Evolutionary conservation across 1,284 basidiomycete genomes (phyloP), one percentile per base, ranked within the genome.

Genomic region (Ceratobasidium sp.): DNA sequence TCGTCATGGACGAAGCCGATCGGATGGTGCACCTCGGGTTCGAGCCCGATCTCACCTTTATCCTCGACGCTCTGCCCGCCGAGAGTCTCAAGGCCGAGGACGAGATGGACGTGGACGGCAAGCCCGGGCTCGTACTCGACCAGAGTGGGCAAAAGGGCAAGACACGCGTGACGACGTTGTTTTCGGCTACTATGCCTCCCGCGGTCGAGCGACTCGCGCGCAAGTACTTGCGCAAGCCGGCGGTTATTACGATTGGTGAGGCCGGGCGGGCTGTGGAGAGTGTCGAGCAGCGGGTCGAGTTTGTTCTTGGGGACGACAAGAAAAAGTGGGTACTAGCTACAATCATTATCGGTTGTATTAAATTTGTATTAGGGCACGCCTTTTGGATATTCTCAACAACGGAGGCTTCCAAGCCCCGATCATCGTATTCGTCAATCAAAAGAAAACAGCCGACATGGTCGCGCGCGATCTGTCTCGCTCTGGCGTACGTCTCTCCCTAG

Each of bases 1-100:
- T 99, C 62, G 96, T 99, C 72, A 96, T 99, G 94, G 97, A 99
- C 79, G 96, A 99, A 82, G 97, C 97, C 20, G 96, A 99, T 79
- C 87, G 96, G 68, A 98, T 99, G 96, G 94, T 99, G 69, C 90
- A 97, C 76, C 87, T 99, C 34, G 97, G 97, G 10, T 99, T 98
- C 79, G 97, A 99, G 78, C 87, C 86, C 15, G 94, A 96, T 77
- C 82, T 99, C 58, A 94, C 92, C 43, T 98, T 94, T 78, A 99
- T 99, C 74, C 82, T 99, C 60, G 96, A 98, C 79, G 87, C 93
- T 70, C 84, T 99, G 72, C 96, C 97, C 2, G 84, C 86, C 1
- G 91, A 92, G 65, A 87, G 91, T 62, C 87, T 96, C 83, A 89
- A 91, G 73, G 94, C 93, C 3, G 94, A 95, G 73, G 89, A 90